Conservation (phyloP, 192 early-diverging fungal genomes). For the Coemansia sp. region DNA sequence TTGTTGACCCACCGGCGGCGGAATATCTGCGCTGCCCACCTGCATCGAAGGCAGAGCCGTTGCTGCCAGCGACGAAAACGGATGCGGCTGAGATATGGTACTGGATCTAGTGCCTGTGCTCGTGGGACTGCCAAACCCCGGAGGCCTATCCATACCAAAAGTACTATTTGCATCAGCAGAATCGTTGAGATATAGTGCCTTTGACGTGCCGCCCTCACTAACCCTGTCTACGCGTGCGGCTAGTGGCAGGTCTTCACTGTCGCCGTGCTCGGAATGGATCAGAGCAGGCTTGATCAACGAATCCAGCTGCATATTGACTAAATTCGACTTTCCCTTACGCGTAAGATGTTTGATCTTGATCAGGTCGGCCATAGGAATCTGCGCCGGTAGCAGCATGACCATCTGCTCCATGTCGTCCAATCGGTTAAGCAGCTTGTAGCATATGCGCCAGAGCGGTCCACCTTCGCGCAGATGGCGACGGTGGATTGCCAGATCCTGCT, state of each 20-base stretch:
- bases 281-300: slow-evolving; percentile 47
- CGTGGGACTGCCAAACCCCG: slow-evolving; percentile 4
- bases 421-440: slow-evolving; percentile 51
- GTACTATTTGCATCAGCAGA: neutral
- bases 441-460: slow-evolving; percentile 49
- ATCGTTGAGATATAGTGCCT: neutral
- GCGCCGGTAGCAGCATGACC: slow-evolving; percentile 52
- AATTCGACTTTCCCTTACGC: slow-evolving; percentile 48
- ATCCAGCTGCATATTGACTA: slow-evolving; percentile 55
- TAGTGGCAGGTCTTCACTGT: slow-evolving; percentile 48
- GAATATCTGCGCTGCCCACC: neutral
- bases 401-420: slow-evolving; percentile 58
- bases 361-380: slow-evolving; percentile 49
- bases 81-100: neutral
- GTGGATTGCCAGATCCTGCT: slow-evolving; percentile 55
- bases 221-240: slow-evolving; percentile 14
- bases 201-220: slow-evolving; percentile 1
- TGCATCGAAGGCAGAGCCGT: neutral
- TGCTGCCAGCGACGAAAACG: slow-evolving; percentile 7
- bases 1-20: neutral
- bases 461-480: slow-evolving; percentile 51
- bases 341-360: slow-evolving; percentile 45
- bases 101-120: slow-evolving; percentile 12
- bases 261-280: slow-evolving; percentile 36
- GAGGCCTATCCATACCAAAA: neutral